These are phyloP conservation scores for Leccinellum rugosiceps DNA, from an alignment of 768 basidiomycete genomes.

Conservation along the genomic window DNA sequence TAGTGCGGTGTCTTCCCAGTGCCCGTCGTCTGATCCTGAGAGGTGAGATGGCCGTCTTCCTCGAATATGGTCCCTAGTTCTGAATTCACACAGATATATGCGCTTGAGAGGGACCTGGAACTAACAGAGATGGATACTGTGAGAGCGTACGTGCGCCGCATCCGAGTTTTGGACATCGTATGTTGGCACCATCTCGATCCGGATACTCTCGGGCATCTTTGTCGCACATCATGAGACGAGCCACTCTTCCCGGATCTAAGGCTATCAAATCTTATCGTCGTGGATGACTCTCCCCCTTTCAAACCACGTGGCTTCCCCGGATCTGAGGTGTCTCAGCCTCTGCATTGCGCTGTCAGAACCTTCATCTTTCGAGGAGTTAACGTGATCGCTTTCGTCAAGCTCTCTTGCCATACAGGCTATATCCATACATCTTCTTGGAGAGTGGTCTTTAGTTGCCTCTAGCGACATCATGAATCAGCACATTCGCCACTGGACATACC, in stretches of 20 bases:
- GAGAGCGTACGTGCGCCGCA: too few relatives aligned
- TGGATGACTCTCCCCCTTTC: neutral
- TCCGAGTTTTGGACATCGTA: neutral
- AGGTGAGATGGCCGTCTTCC: too few relatives aligned
- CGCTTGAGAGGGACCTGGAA: neutral
- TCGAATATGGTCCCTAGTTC: too few relatives aligned
- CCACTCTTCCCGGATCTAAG: slow-evolving; percentile 1
- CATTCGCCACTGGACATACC: neutral
- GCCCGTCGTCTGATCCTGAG: too few relatives aligned
- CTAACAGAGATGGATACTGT: neutral
- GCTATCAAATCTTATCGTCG: neutral
- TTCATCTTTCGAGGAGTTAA: neutral
- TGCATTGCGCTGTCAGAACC: neutral
- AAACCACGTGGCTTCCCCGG: neutral
- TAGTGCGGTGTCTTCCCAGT: neutral
- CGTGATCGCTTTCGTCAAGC: neutral
- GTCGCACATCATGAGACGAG: neutral
- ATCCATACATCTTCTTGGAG: neutral
- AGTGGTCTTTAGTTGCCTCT: neutral
- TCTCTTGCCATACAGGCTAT: neutral
- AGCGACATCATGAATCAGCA: neutral
- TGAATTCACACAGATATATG: neutral
- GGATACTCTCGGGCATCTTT: neutral
- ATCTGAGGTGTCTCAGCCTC: neutral
- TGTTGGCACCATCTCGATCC: neutral